Percentiles rank a stretch among this genome's conserved stretches.
phyloP scores from a whole-genome alignment of 2,329 filamentous ascomycete species.

The Sphaerostilbella broomeana region DNA sequence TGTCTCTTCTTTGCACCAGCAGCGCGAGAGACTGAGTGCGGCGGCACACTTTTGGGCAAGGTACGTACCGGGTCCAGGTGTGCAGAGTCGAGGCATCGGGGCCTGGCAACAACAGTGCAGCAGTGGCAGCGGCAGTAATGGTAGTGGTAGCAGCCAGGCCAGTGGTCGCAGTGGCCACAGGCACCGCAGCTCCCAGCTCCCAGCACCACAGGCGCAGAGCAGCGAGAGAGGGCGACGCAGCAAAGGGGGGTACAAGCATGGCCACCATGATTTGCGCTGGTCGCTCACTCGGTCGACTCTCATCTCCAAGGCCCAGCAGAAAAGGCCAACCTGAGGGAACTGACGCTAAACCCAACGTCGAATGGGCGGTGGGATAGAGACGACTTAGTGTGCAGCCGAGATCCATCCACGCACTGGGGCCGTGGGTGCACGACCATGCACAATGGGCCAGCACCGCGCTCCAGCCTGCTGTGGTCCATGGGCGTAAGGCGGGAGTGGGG shows the following conservation, averaged over 20 bases:
- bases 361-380: conserved; percentile 29
- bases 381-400: conserved; percentile 25
- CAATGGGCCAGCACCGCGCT: too few species aligned
- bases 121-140: conserved; percentile 6
- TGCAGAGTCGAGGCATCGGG: conserved; percentile 7
- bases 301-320: conserved; percentile 11
- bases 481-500: not conserved
- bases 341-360: conserved; percentile 31
- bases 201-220: too few species aligned
- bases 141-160: conserved; percentile 7
- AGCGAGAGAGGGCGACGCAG: not conserved
- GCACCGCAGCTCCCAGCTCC: not conserved
- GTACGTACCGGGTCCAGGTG: conserved; percentile 23
- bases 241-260: conserved; percentile 8
- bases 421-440: conserved; percentile 10
- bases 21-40: conserved; percentile 16
- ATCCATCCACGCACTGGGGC: conserved; percentile 14
- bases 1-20: conserved; percentile 20
- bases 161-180: too few species aligned
- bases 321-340: conserved; percentile 17
- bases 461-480: too few species aligned
- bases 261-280: not conserved
- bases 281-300: not conserved
- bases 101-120: conserved; percentile 8
- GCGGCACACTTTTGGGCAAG: conserved; percentile 16